These are phyloP conservation scores for Chernovozyma sophiae-reginae DNA, from an alignment of 1,139 yeast species.

Conservation along the genomic window DNA sequence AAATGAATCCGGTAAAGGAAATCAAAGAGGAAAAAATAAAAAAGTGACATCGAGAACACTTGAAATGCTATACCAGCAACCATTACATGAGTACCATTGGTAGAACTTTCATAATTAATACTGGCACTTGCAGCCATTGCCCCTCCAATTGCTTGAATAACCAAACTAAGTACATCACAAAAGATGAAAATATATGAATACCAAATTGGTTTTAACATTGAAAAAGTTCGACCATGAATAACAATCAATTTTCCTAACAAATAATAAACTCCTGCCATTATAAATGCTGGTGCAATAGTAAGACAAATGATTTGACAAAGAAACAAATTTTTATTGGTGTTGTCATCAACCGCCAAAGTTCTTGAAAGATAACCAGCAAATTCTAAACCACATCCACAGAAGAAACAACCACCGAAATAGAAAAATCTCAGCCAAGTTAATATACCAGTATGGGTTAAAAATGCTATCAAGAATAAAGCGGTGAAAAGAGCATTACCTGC, in stretches of 20 bases:
- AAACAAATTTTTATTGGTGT: slow-evolving; percentile 18
- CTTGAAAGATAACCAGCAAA: slow-evolving; percentile 24
- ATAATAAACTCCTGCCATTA: slow-evolving; percentile 39
- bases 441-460: slow-evolving; percentile 18
- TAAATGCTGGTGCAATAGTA: slow-evolving; percentile 37
- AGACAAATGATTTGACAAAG: slow-evolving; percentile 32
- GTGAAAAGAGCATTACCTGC: slow-evolving; percentile 32
- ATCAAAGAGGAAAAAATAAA: slow-evolving; percentile 23
- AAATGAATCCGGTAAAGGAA: slow-evolving; percentile 25
- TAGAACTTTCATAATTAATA: slow-evolving; percentile 13
- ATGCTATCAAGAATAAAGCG: slow-evolving; percentile 21
- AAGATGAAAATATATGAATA: slow-evolving; percentile 32
- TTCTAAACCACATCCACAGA: slow-evolving; percentile 19
- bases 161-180: slow-evolving; percentile 30
- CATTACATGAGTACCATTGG: slow-evolving; percentile 32
- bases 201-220: slow-evolving; percentile 29
- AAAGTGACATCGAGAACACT: slow-evolving; percentile 33
- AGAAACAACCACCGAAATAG: slow-evolving; percentile 29
- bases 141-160: slow-evolving; percentile 38
- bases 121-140: slow-evolving; percentile 28
- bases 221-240: slow-evolving; percentile 23
- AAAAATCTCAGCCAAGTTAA: slow-evolving; percentile 21
- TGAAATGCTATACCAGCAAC: slow-evolving; percentile 38
- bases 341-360: slow-evolving; percentile 14
- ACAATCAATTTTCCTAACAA: slow-evolving; percentile 32